Conservation (phyloP, 495 filamentous ascomycete genomes). For the Oidiodendron maius region DNA sequence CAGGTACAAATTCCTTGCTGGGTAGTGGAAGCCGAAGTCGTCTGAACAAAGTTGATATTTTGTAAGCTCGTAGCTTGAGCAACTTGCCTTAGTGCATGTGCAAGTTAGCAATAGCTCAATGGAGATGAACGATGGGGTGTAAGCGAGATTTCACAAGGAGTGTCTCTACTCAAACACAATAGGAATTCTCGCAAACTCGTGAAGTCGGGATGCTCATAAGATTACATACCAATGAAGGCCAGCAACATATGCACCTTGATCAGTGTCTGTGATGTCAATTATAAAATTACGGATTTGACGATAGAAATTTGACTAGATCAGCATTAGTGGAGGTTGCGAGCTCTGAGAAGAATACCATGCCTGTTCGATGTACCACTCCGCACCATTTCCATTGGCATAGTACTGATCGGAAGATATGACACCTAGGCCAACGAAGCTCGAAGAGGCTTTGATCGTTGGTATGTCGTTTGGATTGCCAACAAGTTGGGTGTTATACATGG, state of each 20-base stretch:
- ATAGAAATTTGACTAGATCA: not conserved
- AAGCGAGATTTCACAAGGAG: no score
- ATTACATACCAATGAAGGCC: not conserved
- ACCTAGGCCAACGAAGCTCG: not conserved
- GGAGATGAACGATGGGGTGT: no score
- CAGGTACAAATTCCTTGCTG: not conserved
- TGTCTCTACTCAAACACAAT: no score
- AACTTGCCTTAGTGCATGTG: no score
- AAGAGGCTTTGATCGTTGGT: not conserved
- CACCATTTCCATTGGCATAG: not conserved
- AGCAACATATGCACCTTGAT: not conserved
- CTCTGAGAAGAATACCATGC: no score
- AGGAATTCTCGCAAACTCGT: no score
- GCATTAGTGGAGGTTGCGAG: no score
- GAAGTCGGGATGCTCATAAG: no score
- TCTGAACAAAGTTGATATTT: not conserved
- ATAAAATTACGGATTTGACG: not conserved
- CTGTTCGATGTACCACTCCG: conserved; percentile 1
- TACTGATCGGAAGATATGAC: not conserved
- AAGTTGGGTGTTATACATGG: not conserved
- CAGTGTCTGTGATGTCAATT: conserved; percentile 22
- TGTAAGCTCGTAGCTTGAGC: conserved; percentile 1
- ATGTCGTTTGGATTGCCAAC: not conserved
- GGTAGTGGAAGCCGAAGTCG: not conserved
- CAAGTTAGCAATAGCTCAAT: no score